phyloP scores from a whole-genome alignment of 2,329 filamentous ascomycete genomes.

The Colletotrichum sp. region DNA sequence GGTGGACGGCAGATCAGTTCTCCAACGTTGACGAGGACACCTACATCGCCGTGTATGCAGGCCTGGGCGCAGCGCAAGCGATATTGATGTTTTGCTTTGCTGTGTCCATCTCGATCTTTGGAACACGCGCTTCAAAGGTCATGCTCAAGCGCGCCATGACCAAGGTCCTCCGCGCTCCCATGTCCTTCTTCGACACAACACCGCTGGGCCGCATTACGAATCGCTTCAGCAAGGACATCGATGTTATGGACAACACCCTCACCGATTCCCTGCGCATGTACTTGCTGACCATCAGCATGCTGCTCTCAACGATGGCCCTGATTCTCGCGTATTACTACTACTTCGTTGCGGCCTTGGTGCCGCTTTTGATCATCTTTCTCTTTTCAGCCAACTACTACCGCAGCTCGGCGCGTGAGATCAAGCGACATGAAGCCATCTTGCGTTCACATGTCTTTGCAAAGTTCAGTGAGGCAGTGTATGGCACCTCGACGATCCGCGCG shows the following conservation, averaged over 20 bases:
- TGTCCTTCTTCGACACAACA: constrained; percentile 96
- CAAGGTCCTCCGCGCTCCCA: constrained; percentile 70
- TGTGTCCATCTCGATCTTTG: constrained; percentile 75
- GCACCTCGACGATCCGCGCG: constrained; percentile 83
- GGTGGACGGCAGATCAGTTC: constrained; percentile 82
- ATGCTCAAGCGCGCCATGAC: constrained; percentile 83
- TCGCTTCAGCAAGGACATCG: constrained; percentile 91
- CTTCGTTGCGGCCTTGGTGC: constrained; percentile 68
- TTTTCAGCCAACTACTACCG: constrained; percentile 87
- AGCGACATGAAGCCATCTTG: constrained; percentile 88
- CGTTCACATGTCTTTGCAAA: constrained; percentile 88
- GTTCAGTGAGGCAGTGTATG: constrained; percentile 86
- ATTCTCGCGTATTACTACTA: constrained; percentile 95
- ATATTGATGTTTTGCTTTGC: constrained; percentile 81
- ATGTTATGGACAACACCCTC: constrained; percentile 93
- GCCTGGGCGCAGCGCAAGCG: constrained; percentile 73
- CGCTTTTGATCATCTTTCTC: constrained; percentile 77
- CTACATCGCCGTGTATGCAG: constrained; percentile 67
- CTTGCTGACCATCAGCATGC: constrained; percentile 81
- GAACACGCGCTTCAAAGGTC: constrained; percentile 79
- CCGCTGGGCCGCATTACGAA: constrained; percentile 94
- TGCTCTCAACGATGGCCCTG: constrained; percentile 81
- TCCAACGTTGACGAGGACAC: neutral
- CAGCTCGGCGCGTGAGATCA: constrained; percentile 88
- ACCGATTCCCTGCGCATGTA: constrained; percentile 92